These are phyloP conservation scores for Diplogelasinospora grovesii DNA, from an alignment of 495 filamentous ascomycete genomes.

Conservation along the genomic window DNA sequence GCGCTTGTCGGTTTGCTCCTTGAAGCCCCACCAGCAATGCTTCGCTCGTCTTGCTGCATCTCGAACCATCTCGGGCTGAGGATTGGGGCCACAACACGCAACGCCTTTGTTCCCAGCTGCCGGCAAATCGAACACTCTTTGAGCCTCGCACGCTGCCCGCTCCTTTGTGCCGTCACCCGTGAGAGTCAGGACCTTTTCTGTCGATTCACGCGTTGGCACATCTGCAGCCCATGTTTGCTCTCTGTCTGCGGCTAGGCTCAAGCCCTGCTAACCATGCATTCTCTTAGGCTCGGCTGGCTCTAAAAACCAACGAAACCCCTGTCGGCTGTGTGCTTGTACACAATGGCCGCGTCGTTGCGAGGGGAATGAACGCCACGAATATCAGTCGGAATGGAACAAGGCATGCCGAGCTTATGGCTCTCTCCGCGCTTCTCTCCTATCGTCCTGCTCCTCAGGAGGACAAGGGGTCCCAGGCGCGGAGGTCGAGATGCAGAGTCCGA, in stretches of 20 bases:
- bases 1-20: neutral
- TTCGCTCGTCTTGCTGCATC: too few relatives aligned
- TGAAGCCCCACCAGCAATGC: neutral
- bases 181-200: too few relatives aligned
- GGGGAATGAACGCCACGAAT: conserved; percentile 95
- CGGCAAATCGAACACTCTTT: too few relatives aligned
- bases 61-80: too few relatives aligned
- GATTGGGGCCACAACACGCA: too few relatives aligned
- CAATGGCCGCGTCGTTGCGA: conserved; percentile 64
- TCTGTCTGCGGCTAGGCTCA: too few relatives aligned
- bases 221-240: too few relatives aligned
- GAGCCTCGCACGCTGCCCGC: too few relatives aligned
- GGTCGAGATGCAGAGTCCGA: conserved; percentile 6
- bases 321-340: conserved; percentile 93
- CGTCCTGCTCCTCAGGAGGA: conserved; percentile 8
- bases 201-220: too few relatives aligned
- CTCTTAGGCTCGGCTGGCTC: conserved; percentile 66
- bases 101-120: too few relatives aligned
- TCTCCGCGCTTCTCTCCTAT: conserved; percentile 49
- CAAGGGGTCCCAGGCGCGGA: conserved; percentile 1
- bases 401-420: conserved; percentile 88
- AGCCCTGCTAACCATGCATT: too few relatives aligned
- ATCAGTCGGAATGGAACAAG: conserved; percentile 78
- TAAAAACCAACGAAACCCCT: conserved; percentile 81
- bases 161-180: too few relatives aligned